Evolutionary conservation across 1,284 basidiomycete genomes (phyloP).

Genomic region (Cryptococcus jaspeensis): DNA sequence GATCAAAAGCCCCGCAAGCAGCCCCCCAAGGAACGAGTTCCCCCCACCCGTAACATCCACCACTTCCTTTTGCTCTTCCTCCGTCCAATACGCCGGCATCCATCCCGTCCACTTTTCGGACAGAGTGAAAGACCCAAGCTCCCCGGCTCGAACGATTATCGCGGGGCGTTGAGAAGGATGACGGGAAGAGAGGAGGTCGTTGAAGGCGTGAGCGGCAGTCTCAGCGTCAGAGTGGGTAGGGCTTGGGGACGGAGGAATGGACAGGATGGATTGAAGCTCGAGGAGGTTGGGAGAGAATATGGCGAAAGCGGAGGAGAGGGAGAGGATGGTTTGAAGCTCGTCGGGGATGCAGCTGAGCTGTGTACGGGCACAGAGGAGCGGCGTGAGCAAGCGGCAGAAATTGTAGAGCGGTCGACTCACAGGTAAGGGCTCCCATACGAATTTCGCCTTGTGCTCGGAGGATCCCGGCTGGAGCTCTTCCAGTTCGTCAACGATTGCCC

Average conservation of each 20-base stretch:
- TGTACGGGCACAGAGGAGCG: neutral
- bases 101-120: conserved; percentile 54
- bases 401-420: conserved; percentile 11
- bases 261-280: conserved; percentile 39
- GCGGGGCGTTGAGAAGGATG: conserved; percentile 54
- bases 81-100: conserved; percentile 74
- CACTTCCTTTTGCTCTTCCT: conserved; percentile 57
- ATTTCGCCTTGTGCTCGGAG: conserved; percentile 51
- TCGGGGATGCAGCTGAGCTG: conserved; percentile 75
- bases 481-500: conserved; percentile 65
- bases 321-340: conserved; percentile 56
- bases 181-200: conserved; percentile 60
- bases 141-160: conserved; percentile 72
- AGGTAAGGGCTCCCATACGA: conserved; percentile 77
- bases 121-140: conserved; percentile 68
- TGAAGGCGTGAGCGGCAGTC: conserved; percentile 61
- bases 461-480: conserved; percentile 44
- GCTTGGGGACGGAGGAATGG: conserved; percentile 2
- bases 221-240: conserved; percentile 56
- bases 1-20: conserved; percentile 68
- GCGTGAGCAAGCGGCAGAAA: neutral
- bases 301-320: conserved; percentile 25
- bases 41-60: conserved; percentile 87
- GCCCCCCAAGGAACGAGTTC: conserved; percentile 80
- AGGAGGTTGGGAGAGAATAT: conserved; percentile 55